Percentiles rank a stretch among this genome's conserved stretches.
These are phyloP conservation scores for Pharus latifolius DNA, from an alignment of 176 grass and related monocot species.

Conservation along the genomic window DNA sequence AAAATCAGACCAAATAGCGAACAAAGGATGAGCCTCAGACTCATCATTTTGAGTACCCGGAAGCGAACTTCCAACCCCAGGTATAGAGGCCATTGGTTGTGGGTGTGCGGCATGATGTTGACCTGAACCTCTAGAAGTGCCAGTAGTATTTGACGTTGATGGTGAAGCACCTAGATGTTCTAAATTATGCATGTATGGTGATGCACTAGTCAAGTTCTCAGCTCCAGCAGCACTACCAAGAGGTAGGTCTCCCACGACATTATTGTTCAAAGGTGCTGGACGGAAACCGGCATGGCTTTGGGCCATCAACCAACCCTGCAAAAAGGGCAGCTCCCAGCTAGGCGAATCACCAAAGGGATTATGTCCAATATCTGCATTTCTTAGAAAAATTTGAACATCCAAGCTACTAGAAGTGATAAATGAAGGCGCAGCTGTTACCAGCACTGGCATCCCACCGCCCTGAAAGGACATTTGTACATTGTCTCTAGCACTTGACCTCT, in stretches of 20 bases:
- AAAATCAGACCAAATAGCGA: slow-evolving; percentile 55
- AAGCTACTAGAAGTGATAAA: slow-evolving; percentile 27
- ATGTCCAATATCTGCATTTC: slow-evolving; percentile 58
- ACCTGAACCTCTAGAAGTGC: slow-evolving; percentile 39
- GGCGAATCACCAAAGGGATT: slow-evolving; percentile 45
- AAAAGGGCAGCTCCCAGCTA: slow-evolving; percentile 88
- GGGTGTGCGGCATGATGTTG: slow-evolving; percentile 20
- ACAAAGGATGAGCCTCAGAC: slow-evolving; percentile 49
- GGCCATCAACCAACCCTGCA: slow-evolving; percentile 86
- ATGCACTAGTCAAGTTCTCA: slow-evolving; percentile 31
- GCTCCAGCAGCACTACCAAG: not conserved
- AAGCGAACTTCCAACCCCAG: slow-evolving; percentile 42
- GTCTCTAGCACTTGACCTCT: slow-evolving; percentile 17
- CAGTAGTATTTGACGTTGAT: slow-evolving; percentile 22
- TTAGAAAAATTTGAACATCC: slow-evolving; percentile 73
- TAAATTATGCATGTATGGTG: slow-evolving; percentile 5
- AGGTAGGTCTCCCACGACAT: slow-evolving; percentile 19
- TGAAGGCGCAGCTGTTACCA: too few species aligned
- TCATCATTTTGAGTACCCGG: slow-evolving; percentile 53
- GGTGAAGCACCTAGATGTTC: slow-evolving; percentile 32
- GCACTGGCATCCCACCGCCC: slow-evolving; percentile 15
- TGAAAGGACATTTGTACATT: slow-evolving; percentile 21
- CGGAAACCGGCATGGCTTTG: slow-evolving; percentile 48
- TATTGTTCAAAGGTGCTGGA: slow-evolving; percentile 28
- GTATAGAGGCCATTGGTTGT: slow-evolving; percentile 22